These are phyloP conservation scores for Rhizopogon roseolus DNA, from an alignment of 768 basidiomycete genomes.

Conservation along the genomic window DNA sequence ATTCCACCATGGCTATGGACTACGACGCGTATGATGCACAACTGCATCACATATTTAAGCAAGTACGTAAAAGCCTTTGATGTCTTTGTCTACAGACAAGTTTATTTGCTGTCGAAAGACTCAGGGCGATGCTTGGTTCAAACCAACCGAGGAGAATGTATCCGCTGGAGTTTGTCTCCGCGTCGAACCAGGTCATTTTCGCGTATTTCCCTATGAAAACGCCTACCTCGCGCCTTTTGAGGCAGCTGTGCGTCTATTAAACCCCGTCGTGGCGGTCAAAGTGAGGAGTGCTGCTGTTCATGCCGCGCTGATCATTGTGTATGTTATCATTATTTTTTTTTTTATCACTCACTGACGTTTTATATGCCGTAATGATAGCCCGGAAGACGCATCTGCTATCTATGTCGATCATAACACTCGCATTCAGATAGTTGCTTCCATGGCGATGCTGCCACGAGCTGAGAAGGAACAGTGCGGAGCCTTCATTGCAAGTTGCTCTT, in stretches of 20 bases:
- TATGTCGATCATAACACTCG: conserved; percentile 77
- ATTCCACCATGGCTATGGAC: conserved; percentile 26
- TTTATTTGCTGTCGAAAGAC: conserved; percentile 41
- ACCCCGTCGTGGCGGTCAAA: conserved; percentile 84
- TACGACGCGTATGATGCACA: conserved; percentile 81
- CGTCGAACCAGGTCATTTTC: conserved; percentile 62
- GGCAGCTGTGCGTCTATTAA: conserved; percentile 67
- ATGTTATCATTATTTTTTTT: conserved; percentile 20
- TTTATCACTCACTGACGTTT: conserved; percentile 1
- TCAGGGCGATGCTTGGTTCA: conserved; percentile 82
- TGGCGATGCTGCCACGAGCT: conserved; percentile 62
- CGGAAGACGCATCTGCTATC: conserved; percentile 55
- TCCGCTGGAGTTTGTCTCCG: conserved; percentile 76
- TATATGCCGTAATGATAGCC: conserved; percentile 27
- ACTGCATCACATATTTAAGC: conserved; percentile 74
- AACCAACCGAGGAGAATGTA: conserved; percentile 77
- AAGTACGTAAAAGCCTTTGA: conserved; percentile 34
- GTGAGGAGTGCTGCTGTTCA: conserved; percentile 76
- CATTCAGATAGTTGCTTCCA: conserved; percentile 78
- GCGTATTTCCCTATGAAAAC: conserved; percentile 86
- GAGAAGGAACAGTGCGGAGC: conserved; percentile 92
- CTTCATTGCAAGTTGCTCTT: conserved; percentile 58
- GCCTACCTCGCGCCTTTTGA: conserved; percentile 78
- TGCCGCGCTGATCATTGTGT: conserved; percentile 71
- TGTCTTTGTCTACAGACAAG: not conserved